Evolutionary conservation across 805 yeast genomes (phyloP), one percentile per base, ranked within the genome.

Genomic region (Metschnikowia anglica): DNA sequence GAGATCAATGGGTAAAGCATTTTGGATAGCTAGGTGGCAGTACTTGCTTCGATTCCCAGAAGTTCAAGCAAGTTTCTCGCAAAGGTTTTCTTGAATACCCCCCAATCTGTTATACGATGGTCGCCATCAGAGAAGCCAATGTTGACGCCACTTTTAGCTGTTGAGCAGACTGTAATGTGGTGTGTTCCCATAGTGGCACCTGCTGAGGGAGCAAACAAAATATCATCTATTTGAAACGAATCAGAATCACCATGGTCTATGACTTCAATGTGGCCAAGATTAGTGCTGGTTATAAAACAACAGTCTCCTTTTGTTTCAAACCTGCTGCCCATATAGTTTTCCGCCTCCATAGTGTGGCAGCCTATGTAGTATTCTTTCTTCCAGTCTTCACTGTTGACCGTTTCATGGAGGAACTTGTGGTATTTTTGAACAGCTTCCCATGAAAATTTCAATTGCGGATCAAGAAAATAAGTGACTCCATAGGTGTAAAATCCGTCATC

Each of bases 111-210:
- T 7, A 46, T 35, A 21, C 39, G 39, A 5, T 11, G 17, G 15
- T 45, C 48, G 4, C 38, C 41, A 25, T 46, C 34, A 16, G 27
- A 15, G 12, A 31, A 38, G 9, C 43, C 42, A 17, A 46, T 34
- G 26, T 41, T 46, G 12, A 46, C 34, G 3, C 45, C 46, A 18
- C 39, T 34, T 11, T 32, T 41, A 4, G 19, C 34, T 15, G 43
- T 38, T 17, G 49, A 46, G 24, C 49, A 30, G 8, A 39, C 31
- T 15, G 49, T 41, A n/a, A 39, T 27, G 13, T 40, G 44, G 30
- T 46, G 49, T 6, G 40, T 36, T 13, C 49, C 49, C 46, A 38
- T 30, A 3, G 44, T 37, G 29, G 46, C 42, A 3, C 46, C 49
- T 5, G 45, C 42, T 12, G 41, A 31, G 1, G 46, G 46, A 11